Percentiles rank a stretch among this genome's conserved stretches.
phyloP scores from a whole-genome alignment of 2,329 filamentous ascomycete genomes.

The Fusarium miscanthi region DNA sequence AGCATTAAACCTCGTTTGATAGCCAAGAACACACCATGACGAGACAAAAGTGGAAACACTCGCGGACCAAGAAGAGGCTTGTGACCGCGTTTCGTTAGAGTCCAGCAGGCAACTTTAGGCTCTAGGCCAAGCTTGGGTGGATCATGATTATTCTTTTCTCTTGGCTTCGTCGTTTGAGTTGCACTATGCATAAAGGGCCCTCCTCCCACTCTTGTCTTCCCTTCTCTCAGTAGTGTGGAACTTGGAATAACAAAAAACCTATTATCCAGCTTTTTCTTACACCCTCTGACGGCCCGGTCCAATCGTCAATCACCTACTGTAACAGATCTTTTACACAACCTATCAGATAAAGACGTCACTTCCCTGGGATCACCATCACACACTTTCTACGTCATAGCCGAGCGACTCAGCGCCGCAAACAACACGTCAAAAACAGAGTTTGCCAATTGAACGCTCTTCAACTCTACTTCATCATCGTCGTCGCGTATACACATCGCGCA shows the following conservation, averaged over 20 bases:
- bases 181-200: conserved; percentile 17
- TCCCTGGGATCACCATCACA: conserved; percentile 6
- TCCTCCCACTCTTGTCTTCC: conserved; percentile 17
- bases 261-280: conserved; percentile 11
- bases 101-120: conserved; percentile 20
- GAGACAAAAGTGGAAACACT: conserved; percentile 28
- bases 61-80: background rate
- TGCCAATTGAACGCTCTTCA: background rate
- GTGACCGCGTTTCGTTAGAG: conserved; percentile 19
- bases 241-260: background rate
- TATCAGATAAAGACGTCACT: conserved; percentile 21
- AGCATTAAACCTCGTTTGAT: conserved; percentile 13
- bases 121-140: conserved; percentile 19
- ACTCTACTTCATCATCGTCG: background rate
- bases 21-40: conserved; percentile 26
- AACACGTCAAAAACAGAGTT: conserved; percentile 3
- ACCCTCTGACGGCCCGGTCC: background rate
- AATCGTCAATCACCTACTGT: conserved; percentile 5
- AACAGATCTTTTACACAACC: background rate
- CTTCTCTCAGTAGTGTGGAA: background rate
- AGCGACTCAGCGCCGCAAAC: conserved; percentile 18
- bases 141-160: conserved; percentile 8
- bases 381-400: conserved; percentile 14
- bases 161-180: conserved; percentile 10
- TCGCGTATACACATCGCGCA: background rate